Evolutionary conservation across 2,329 filamentous ascomycete genomes (phyloP), one percentile per base, ranked within the genome.

Genomic region (Paecilomyces niveus): DNA sequence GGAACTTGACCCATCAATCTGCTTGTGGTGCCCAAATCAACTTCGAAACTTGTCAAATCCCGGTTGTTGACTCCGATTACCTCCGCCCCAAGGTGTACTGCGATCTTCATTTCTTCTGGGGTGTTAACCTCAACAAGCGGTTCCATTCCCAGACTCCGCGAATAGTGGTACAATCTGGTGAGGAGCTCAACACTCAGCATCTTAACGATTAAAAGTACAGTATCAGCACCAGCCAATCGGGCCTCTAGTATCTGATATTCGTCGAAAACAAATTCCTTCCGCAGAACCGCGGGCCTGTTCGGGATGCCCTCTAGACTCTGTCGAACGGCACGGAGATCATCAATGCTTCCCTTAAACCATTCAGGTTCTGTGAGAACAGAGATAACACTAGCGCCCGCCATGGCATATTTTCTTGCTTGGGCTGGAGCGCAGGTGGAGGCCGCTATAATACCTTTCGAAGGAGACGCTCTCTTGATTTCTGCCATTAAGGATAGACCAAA

Each of bases 341-440:
- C 93, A 61, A 99, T 92, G 74, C 89, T 96, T 54, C 94, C 94
- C 77, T 97, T 97, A 81, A 99, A 99, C 94, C 94, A 99, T 70
- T 97, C 89, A 0, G 95, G 94, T 75, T 99, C 94, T 0, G 94
- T 99, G 53, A 99, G 83, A n/a, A 99, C 94, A 1, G 94, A 97
- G 64, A 99, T 99, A 45, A 96, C 91, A 71, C 93, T 97, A 54
- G 94, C 94, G 13, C 94, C 95, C 6, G 94, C 92, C 55, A 94
- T 83, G 9, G 95, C 94, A 73, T 99, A 99, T 65, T 89, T 91
- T 63, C 87, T 86, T 50, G 95, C 94, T 74, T 99, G 94, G 4
- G 88, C 86, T 24, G 94, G 92, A 9, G 94, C 94, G 67, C 89
- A 94, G 22, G 92, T 89, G 26, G 90, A 85, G 2, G 96, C 81